Evolutionary conservation across 2,329 filamentous ascomycete genomes (phyloP).

Genomic region (Cryoendolithus antarcticus): DNA sequence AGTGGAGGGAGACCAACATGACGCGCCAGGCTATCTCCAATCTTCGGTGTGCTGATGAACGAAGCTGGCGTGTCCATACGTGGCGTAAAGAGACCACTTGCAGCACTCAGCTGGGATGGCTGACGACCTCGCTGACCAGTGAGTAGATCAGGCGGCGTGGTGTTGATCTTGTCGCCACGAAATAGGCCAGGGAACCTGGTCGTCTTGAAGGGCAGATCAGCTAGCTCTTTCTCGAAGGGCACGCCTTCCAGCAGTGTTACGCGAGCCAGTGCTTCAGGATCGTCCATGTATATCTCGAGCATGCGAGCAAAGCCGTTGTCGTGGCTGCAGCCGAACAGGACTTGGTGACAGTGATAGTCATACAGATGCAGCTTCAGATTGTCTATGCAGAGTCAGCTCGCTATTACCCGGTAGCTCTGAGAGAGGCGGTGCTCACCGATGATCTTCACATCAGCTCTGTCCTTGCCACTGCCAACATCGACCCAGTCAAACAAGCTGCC

Average conservation of each 20-base stretch:
- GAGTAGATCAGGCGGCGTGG: too few relatives aligned
- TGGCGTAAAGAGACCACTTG: too few relatives aligned
- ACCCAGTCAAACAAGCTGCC: conserved; percentile 48
- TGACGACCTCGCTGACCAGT: too few relatives aligned
- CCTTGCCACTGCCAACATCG: conserved; percentile 47
- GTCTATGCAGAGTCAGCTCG: too few relatives aligned
- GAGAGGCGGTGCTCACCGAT: conserved; percentile 27
- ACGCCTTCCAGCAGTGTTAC: conserved; percentile 46
- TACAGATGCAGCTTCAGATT: conserved; percentile 42
- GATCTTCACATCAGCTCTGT: conserved; percentile 43
- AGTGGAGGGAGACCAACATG: too few relatives aligned
- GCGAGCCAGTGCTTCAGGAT: conserved; percentile 28
- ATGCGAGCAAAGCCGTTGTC: too few relatives aligned
- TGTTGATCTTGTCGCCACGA: conserved; percentile 37
- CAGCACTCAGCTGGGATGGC: too few relatives aligned
- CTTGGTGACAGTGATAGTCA: conserved; percentile 48
- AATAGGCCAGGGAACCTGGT: conserved; percentile 42
- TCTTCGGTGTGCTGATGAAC: too few relatives aligned
- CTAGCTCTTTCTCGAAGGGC: conserved; percentile 42
- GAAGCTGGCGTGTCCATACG: too few relatives aligned
- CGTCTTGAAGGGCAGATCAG: conserved; percentile 36
- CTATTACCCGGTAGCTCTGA: too few relatives aligned
- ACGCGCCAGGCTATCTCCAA: too few relatives aligned
- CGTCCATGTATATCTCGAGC: conserved; percentile 37
- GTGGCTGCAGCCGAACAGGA: conserved; percentile 47